Evolutionary conservation across 768 basidiomycete genomes (phyloP), one percentile per base, ranked within the genome.

Genomic region (Macrolepiota fuliginosa): DNA sequence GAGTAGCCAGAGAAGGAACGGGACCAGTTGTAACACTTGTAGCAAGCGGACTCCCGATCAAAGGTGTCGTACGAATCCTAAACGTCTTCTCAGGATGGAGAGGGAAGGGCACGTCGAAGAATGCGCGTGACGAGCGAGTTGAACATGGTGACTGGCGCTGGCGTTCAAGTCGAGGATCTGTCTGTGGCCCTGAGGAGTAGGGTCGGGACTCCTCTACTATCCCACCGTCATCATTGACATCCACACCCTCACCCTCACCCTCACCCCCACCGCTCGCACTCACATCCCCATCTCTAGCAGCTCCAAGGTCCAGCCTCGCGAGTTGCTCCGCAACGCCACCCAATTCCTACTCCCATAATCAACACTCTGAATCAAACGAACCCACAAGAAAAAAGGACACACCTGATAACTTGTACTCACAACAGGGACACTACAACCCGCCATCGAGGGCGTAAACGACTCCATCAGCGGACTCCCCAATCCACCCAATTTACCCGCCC

Each of bases 41-140:
- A 12, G 36, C 15, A 12, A n/a, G 6, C 22, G 36, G 15, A 42
- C 37, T 45, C 22, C 50, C 50, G 24, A 42, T 37, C 5, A 53
- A 40, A 32, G 58, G 51, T 25, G 58, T 42, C 17, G 58, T 12
- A 45, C 53, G 58, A 53, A 60, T 40, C 27, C 58, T 60, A 24
- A 60, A 60, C 42, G 51, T 42, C 32, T 60, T 60, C 4, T 60
- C 58, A 1, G 58, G 58, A 6, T 53, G 37, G 11, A 60, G 40
- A n/a, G 58, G 51, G 25, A 60, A 60, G 36, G 58, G 51, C 6
- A 60, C 51, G 15, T 60, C 58, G 17, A 53, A 39, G 10, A 40
- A 40, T 32, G 39, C 3, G 39, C 39, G 17, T 13, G 39, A 40
- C 39, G 39, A 32, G 29, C 7, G 29, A 32, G 39, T 40, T 17